These are phyloP conservation scores for Penstemon eatonii DNA, from an alignment of 257 asterid species.

Conservation along the genomic window DNA sequence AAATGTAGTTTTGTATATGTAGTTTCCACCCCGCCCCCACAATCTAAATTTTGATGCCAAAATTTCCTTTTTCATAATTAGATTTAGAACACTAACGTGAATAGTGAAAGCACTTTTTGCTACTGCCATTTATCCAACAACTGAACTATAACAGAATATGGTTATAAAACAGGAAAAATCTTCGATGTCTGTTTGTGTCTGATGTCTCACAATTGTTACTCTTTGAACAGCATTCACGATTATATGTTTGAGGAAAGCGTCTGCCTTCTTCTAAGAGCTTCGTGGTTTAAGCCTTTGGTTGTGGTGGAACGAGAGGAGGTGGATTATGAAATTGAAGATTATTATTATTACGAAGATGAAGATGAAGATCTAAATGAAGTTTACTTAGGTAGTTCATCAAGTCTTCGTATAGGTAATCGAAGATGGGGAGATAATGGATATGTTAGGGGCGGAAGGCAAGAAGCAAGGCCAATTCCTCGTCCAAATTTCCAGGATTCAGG, in stretches of 20 bases:
- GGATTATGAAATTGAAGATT: slow-evolving; percentile 34
- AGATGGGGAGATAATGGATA: slow-evolving; percentile 59
- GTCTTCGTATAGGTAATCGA: slow-evolving; percentile 41
- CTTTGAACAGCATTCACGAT: slow-evolving; percentile 54
- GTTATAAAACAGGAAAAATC: neutral
- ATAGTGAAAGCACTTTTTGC: too few species aligned
- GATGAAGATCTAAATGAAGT: slow-evolving; percentile 22
- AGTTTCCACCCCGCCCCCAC: too few species aligned
- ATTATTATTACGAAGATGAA: slow-evolving; percentile 1
- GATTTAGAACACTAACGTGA: too few species aligned
- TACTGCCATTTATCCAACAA: too few species aligned
- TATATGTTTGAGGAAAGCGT: slow-evolving; percentile 86
- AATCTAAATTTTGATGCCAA: too few species aligned
- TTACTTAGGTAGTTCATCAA: slow-evolving; percentile 36
- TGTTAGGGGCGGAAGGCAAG: slow-evolving; percentile 52
- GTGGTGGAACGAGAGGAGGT: slow-evolving; percentile 55
- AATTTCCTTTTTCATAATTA: too few species aligned
- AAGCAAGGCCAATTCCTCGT: slow-evolving; percentile 47
- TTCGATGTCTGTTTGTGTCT: neutral
- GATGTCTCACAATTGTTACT: slow-evolving; percentile 16
- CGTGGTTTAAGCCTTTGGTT: slow-evolving; percentile 60
- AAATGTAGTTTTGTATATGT: too few species aligned
- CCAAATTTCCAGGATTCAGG: slow-evolving; percentile 37
- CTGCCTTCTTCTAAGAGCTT: slow-evolving; percentile 74
- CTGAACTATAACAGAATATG: neutral